These are phyloP conservation scores for Teunomyces stri DNA, from an alignment of 805 yeast genomes.

Conservation along the genomic window DNA sequence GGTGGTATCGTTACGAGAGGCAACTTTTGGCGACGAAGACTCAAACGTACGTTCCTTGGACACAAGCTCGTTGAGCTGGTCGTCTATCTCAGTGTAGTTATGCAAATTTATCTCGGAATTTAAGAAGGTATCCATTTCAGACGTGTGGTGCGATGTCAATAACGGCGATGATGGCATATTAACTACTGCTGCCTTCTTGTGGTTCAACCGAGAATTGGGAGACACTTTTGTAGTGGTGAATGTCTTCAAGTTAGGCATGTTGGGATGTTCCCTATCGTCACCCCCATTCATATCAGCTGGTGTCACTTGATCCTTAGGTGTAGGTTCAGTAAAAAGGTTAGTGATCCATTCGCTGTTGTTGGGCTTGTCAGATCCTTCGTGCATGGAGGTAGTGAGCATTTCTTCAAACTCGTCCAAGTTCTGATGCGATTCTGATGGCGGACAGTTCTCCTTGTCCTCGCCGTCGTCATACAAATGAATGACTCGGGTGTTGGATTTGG, in stretches of 20 bases:
- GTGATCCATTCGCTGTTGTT: conserved; percentile 46
- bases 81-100: conserved; percentile 17
- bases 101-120: conserved; percentile 10
- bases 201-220: conserved; percentile 17
- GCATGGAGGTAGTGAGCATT: conserved; percentile 24
- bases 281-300: conserved; percentile 19
- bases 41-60: conserved; percentile 8
- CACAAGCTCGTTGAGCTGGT: conserved; percentile 18
- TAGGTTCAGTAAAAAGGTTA: conserved; percentile 40
- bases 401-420: conserved; percentile 19
- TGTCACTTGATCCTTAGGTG: conserved; percentile 35
- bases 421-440: conserved; percentile 15
- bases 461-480: conserved; percentile 48
- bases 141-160: conserved; percentile 16
- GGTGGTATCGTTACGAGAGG: conserved; percentile 36
- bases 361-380: conserved; percentile 22
- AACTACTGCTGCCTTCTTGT: conserved; percentile 20
- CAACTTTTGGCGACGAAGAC: conserved; percentile 34
- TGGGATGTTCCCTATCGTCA: conserved; percentile 21
- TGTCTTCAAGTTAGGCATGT: conserved; percentile 29
- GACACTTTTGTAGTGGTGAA: conserved; percentile 26
- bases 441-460: conserved; percentile 27
- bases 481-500: conserved; percentile 52
- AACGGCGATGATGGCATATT: conserved; percentile 45
- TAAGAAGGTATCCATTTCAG: conserved; percentile 16